Conservation (phyloP, 2,329 filamentous ascomycete species). For the Aspergillus calidoustus region DNA sequence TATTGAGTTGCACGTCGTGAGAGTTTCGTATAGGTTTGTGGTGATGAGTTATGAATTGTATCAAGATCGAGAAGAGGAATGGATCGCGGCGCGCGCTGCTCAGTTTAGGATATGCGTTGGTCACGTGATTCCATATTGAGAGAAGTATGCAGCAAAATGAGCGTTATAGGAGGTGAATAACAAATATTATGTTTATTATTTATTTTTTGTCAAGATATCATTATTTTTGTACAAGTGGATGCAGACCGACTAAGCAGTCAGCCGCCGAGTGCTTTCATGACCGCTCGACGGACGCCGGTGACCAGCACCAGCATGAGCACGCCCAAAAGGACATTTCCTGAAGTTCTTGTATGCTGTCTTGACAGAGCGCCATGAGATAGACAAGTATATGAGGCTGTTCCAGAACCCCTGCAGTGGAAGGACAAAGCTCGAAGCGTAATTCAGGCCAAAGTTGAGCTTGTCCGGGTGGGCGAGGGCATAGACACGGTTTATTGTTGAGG, state of each 20-base stretch:
- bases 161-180: background rate
- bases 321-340: background rate
- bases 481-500: slow-evolving; percentile 75
- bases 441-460: slow-evolving; percentile 61
- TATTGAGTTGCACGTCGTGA: slow-evolving; percentile 1
- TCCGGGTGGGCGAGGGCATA: slow-evolving; percentile 67
- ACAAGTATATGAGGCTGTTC: slow-evolving; percentile 78
- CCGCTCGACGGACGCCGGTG: slow-evolving; percentile 13
- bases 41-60: background rate
- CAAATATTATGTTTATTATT: background rate
- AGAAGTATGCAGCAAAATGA: background rate
- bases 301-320: slow-evolving; percentile 8
- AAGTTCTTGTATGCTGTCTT: slow-evolving; percentile 35
- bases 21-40: background rate
- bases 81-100: slow-evolving; percentile 7
- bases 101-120: slow-evolving; percentile 24
- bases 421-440: slow-evolving; percentile 73
- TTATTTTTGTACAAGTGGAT: background rate
- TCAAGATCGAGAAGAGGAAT: background rate
- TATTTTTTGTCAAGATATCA: background rate
- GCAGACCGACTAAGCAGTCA: slow-evolving; percentile 14
- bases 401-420: slow-evolving; percentile 83
- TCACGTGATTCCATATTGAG: slow-evolving; percentile 25
- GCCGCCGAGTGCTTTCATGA: slow-evolving; percentile 19
- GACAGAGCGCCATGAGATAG: slow-evolving; percentile 70